These are phyloP conservation scores for Pittosporum tobira DNA, from an alignment of 129 eudicot species.

Conservation along the genomic window DNA sequence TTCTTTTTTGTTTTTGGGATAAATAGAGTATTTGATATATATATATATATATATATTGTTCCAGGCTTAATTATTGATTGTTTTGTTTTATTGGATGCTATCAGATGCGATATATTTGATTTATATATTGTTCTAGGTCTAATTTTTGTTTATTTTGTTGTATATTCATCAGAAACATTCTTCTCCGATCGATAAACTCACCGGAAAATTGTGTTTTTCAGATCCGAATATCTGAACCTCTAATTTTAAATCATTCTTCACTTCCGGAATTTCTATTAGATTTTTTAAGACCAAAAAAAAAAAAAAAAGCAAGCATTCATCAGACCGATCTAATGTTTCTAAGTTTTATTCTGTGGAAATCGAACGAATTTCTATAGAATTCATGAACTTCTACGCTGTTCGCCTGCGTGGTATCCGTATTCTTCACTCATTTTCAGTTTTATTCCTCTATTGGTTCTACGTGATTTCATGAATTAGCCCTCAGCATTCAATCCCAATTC, in stretches of 20 bases:
- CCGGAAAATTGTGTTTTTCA: background rate
- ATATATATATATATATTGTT: too few relatives aligned
- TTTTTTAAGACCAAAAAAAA: too few relatives aligned
- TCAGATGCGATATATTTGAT: too few relatives aligned
- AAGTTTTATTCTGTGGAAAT: too few relatives aligned
- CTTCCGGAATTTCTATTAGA: background rate
- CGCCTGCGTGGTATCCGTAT: slow-evolving; percentile 37
- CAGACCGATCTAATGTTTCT: slow-evolving; percentile 20
- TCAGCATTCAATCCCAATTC: background rate
- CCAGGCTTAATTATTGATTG: too few relatives aligned
- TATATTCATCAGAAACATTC: too few relatives aligned
- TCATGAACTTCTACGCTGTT: slow-evolving; percentile 11
- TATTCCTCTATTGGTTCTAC: slow-evolving; percentile 54
- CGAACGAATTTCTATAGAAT: background rate
- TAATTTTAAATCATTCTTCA: background rate
- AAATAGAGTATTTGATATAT: too few relatives aligned
- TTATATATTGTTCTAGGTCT: too few relatives aligned
- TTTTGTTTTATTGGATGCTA: too few relatives aligned
- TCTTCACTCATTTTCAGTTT: slow-evolving; percentile 59
- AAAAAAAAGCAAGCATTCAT: too few relatives aligned
- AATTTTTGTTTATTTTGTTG: too few relatives aligned
- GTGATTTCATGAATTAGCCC: slow-evolving; percentile 40
- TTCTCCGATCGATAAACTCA: background rate
- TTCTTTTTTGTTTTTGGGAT: too few relatives aligned
- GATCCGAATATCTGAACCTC: background rate